phyloP scores from a whole-genome alignment of 257 asterid species.

The Solanum clarkiae region DNA sequence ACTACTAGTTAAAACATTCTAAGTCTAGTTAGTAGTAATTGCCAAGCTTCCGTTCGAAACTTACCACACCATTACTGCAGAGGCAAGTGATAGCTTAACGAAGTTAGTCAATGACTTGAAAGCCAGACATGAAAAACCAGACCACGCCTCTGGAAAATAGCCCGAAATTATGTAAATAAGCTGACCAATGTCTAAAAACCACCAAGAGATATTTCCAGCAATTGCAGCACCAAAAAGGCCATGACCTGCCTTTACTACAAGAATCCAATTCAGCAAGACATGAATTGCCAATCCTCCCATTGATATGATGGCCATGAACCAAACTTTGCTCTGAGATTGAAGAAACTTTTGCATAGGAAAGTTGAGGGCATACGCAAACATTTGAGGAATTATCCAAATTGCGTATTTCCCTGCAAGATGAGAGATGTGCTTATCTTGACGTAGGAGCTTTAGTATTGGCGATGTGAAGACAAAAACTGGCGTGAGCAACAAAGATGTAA shows the following conservation, averaged over 20 bases:
- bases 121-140: slow-evolving; percentile 42
- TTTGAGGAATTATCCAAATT: slow-evolving; percentile 60
- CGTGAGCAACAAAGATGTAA: slow-evolving; percentile 22
- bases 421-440: slow-evolving; percentile 36
- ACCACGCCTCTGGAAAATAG: slow-evolving; percentile 38
- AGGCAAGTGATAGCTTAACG: slow-evolving; percentile 33
- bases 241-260: slow-evolving; percentile 34
- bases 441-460: slow-evolving; percentile 26
- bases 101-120: slow-evolving; percentile 33
- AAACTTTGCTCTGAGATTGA: slow-evolving; percentile 56
- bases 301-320: slow-evolving; percentile 45
- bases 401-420: slow-evolving; percentile 39
- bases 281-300: slow-evolving; percentile 28
- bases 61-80: slow-evolving; percentile 56
- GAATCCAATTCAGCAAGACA: slow-evolving; percentile 31
- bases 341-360: slow-evolving; percentile 49
- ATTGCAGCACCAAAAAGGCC: slow-evolving; percentile 46
- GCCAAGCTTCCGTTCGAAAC: not conserved
- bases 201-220: slow-evolving; percentile 46
- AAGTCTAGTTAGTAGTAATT: not conserved
- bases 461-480: slow-evolving; percentile 29
- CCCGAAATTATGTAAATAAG: slow-evolving; percentile 28
- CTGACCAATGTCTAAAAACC: slow-evolving; percentile 47
- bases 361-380: slow-evolving; percentile 46
- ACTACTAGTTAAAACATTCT: not conserved